Percentiles rank a stretch among this genome's conserved stretches.
These are phyloP conservation scores for Tetrastigma voinierianum DNA, from an alignment of 164 flowering plant genomes.

Conservation along the genomic window DNA sequence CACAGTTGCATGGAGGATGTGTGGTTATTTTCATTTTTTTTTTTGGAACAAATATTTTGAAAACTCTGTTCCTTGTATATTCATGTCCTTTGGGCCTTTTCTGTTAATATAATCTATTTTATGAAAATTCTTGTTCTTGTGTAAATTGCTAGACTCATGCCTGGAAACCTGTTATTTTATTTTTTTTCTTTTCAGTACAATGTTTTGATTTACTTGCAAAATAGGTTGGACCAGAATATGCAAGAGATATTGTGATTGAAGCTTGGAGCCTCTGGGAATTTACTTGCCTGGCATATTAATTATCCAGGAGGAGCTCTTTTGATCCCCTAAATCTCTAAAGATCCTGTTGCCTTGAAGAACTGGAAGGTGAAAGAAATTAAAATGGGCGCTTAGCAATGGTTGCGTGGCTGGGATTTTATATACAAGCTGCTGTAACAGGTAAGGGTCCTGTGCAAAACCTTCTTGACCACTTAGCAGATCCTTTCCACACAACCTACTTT, in stretches of 20 bases:
- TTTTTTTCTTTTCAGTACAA: neutral
- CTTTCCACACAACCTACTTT: constrained; percentile 70
- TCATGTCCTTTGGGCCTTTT: too few relatives aligned
- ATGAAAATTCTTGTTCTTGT: neutral
- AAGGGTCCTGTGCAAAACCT: constrained; percentile 93
- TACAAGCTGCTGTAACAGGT: constrained; percentile 84
- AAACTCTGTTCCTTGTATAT: too few relatives aligned
- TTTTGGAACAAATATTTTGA: neutral
- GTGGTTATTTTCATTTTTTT: neutral
- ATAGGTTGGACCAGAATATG: constrained; percentile 98
- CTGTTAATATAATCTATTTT: too few relatives aligned
- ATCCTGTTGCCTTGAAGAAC: constrained; percentile 75
- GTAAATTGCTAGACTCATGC: constrained; percentile 70
- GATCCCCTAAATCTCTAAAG: constrained; percentile 86
- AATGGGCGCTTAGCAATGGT: constrained; percentile 97
- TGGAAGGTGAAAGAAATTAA: constrained; percentile 95
- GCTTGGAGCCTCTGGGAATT: constrained; percentile 96
- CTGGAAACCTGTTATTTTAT: neutral
- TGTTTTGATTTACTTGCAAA: neutral
- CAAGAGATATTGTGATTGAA: constrained; percentile 93
- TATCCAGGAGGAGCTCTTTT: constrained; percentile 92
- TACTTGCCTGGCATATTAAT: constrained; percentile 86
- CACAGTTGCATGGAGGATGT: too few relatives aligned
- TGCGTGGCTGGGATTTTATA: constrained; percentile 87
- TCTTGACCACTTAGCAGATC: constrained; percentile 82